phyloP scores from a whole-genome alignment of 1,139 yeast species.

The Groenewaldozyma sp. region DNA sequence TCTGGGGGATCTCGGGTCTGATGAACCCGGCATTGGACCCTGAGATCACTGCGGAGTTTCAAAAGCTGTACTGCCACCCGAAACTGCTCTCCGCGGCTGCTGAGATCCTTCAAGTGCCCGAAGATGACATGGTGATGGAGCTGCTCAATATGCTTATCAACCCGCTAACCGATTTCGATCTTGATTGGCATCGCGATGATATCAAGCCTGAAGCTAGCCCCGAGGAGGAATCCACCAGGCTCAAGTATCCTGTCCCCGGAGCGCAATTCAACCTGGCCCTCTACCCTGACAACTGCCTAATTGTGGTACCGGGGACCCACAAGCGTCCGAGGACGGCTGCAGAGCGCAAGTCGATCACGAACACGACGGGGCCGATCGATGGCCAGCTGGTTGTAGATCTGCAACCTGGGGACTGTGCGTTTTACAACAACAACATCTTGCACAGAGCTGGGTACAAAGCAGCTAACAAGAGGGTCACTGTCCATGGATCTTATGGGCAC shows the following conservation, averaged over 20 bases:
- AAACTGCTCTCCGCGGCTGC: constrained; percentile 36
- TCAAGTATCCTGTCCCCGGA: constrained; percentile 41
- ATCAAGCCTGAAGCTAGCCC: constrained; percentile 42
- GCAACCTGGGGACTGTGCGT: constrained; percentile 47
- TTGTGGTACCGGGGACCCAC: constrained; percentile 46
- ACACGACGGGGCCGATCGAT: constrained; percentile 24
- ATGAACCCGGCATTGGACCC: constrained; percentile 43
- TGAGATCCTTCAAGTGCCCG: constrained; percentile 39
- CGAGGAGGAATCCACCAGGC: constrained; percentile 39
- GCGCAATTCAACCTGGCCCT: constrained; percentile 49
- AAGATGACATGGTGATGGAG: constrained; percentile 39
- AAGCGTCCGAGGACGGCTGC: constrained; percentile 39
- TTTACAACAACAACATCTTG: constrained; percentile 45
- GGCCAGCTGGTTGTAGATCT: constrained; percentile 39
- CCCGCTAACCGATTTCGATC: constrained; percentile 46
- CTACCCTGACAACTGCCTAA: constrained; percentile 41
- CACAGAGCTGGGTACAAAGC: constrained; percentile 44
- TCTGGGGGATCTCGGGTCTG: constrained; percentile 48
- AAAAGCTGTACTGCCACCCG: constrained; percentile 38
- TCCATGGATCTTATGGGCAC: constrained; percentile 50
- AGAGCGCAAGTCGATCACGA: constrained; percentile 37
- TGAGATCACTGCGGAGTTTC: constrained; percentile 30
- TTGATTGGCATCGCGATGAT: constrained; percentile 51
- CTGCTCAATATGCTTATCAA: constrained; percentile 49
- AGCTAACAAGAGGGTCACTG: constrained; percentile 36